Percentiles rank a stretch among this genome's conserved stretches.
These are phyloP conservation scores for Meripilus lineatus DNA, from an alignment of 1,284 basidiomycete species.

Conservation along the genomic window DNA sequence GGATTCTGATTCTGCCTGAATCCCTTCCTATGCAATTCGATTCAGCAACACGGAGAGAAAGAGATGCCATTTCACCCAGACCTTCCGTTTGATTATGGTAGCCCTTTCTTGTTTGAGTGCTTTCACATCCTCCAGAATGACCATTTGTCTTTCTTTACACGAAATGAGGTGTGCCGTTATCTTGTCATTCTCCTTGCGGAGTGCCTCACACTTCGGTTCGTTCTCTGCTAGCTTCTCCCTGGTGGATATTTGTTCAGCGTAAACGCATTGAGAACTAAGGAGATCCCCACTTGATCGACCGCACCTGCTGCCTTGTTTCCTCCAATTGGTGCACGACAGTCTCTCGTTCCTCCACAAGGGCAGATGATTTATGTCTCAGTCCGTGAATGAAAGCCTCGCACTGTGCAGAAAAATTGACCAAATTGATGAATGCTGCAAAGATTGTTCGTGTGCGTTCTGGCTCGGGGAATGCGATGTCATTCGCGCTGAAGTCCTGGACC, in stretches of 20 bases:
- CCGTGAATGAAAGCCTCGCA: slow-evolving; percentile 55
- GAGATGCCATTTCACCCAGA: too few species aligned
- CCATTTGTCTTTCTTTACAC: slow-evolving; percentile 61
- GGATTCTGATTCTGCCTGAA: slow-evolving; percentile 53
- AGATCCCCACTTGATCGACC: slow-evolving; percentile 50
- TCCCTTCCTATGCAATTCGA: slow-evolving; percentile 40
- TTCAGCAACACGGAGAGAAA: not conserved
- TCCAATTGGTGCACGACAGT: slow-evolving; percentile 45
- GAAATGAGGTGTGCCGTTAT: slow-evolving; percentile 61
- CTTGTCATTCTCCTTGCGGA: slow-evolving; percentile 56
- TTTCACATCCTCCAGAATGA: slow-evolving; percentile 55
- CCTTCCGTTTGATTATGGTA: slow-evolving; percentile 51
- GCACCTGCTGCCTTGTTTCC: slow-evolving; percentile 51
- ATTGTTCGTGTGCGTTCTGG: slow-evolving; percentile 65
- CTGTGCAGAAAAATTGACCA: slow-evolving; percentile 84
- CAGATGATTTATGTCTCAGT: slow-evolving; percentile 55
- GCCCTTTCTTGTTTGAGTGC: slow-evolving; percentile 66
- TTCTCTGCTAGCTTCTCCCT: slow-evolving; percentile 70
- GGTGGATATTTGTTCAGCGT: not conserved
- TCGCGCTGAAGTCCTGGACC: slow-evolving; percentile 71
- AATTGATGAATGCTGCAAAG: slow-evolving; percentile 88
- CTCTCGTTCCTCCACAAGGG: slow-evolving; percentile 51
- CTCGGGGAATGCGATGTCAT: slow-evolving; percentile 72
- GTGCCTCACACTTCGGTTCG: slow-evolving; percentile 60
- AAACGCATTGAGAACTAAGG: not conserved